Conservation (phyloP, 2,329 filamentous ascomycete species). For the Didymella segeticola region DNA sequence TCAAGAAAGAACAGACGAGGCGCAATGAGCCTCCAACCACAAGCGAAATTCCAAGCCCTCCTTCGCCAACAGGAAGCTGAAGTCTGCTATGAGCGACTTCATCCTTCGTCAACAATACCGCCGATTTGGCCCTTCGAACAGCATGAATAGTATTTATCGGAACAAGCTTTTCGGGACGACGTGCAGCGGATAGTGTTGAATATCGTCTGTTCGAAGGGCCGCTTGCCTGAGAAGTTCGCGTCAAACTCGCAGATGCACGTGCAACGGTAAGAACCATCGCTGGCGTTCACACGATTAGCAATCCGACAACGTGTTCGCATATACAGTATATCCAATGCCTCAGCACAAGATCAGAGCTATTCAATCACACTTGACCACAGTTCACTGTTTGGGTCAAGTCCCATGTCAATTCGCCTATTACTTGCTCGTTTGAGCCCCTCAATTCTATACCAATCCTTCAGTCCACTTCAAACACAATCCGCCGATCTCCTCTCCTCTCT, state of each 20-base stretch:
- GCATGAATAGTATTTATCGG: neutral
- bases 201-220: neutral
- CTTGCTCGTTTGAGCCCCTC: neutral
- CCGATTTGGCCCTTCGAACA: neutral
- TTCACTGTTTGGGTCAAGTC: too few species aligned
- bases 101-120: neutral
- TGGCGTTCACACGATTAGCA: neutral
- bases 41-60: neutral
- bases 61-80: neutral
- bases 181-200: neutral
- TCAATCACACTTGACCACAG: neutral
- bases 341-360: neutral
- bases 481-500: neutral
- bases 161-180: neutral
- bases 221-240: neutral
- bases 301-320: neutral
- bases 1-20: slow-evolving; percentile 18
- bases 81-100: neutral
- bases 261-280: neutral
- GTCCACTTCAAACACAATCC: neutral
- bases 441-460: neutral
- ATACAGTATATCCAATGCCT: neutral
- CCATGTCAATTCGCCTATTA: neutral
- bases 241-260: neutral
- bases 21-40: neutral